Conservation (phyloP, 2,329 filamentous ascomycete genomes). For the Fusarium haematococcum region DNA sequence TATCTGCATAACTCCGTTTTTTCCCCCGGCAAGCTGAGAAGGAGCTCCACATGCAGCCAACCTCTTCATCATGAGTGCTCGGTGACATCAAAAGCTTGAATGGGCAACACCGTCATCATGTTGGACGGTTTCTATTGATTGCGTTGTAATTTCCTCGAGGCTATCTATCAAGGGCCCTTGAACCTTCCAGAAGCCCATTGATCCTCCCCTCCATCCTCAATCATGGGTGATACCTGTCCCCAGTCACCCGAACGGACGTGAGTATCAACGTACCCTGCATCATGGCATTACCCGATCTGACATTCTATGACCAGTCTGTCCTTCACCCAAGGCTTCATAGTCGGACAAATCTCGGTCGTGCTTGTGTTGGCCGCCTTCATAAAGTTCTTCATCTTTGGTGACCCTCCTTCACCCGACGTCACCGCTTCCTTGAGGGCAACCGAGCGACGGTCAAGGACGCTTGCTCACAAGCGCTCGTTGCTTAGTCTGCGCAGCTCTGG, state of each 20-base stretch:
- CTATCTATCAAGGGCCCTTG: background rate
- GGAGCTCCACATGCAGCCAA: conserved; percentile 13
- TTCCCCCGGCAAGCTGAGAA: background rate
- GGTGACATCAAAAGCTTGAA: conserved; percentile 31
- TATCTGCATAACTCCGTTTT: conserved; percentile 31
- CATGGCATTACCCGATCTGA: conserved; percentile 17
- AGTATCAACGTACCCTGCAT: conserved; percentile 41
- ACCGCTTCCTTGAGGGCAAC: conserved; percentile 81
- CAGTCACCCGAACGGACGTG: conserved; percentile 59
- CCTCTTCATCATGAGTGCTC: conserved; percentile 22
- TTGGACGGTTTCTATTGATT: background rate
- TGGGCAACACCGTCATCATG: conserved; percentile 12
- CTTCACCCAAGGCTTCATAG: conserved; percentile 92
- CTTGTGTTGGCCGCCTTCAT: conserved; percentile 94
- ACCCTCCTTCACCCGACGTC: conserved; percentile 85
- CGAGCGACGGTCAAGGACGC: conserved; percentile 77
- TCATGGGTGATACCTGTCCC: conserved; percentile 59
- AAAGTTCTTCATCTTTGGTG: conserved; percentile 99
- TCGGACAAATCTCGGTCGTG: conserved; percentile 93
- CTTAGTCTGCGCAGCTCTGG: conserved; percentile 68
- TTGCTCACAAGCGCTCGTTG: conserved; percentile 81
- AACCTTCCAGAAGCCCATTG: background rate
- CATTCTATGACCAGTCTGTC: conserved; percentile 69
- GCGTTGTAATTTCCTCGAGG: background rate
- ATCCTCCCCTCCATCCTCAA: background rate